Percentiles rank a stretch among this genome's conserved stretches.
phyloP scores from a whole-genome alignment of 352 stramenopile species.

The Thraustochytrium aureum region DNA sequence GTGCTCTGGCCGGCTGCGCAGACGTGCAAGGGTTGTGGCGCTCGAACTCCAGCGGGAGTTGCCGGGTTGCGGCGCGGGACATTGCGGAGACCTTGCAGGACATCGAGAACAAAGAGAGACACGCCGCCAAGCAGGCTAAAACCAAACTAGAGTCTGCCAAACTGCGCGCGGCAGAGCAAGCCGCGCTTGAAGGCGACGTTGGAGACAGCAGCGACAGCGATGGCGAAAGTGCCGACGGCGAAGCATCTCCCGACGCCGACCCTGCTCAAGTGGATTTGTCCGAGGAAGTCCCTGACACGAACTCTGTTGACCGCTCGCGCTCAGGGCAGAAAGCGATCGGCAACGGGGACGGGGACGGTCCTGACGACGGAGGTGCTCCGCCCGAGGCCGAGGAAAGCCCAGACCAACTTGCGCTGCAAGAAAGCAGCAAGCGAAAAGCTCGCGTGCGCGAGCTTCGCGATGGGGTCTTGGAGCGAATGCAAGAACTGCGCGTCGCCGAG shows the following conservation, averaged over 20 bases:
- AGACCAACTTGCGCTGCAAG: no score
- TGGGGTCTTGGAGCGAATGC: neutral
- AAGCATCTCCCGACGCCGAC: no score
- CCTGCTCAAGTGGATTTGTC: no score
- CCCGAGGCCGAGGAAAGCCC: no score
- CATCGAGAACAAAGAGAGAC: conserved; percentile 17
- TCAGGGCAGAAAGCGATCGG: no score
- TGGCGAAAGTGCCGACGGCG: neutral
- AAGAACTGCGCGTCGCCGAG: neutral
- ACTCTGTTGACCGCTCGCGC: no score
- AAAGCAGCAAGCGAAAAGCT: no score
- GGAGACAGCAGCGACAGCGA: conserved; percentile 19
- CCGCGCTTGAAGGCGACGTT: neutral
- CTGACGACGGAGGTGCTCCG: no score
- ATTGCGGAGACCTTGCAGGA: conserved; percentile 3
- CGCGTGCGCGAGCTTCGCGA: neutral
- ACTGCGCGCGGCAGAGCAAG: conserved; percentile 6
- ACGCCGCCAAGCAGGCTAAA: conserved; percentile 17
- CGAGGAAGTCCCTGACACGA: no score
- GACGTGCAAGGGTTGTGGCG: neutral
- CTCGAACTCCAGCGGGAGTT: conserved; percentile 14
- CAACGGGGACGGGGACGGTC: no score
- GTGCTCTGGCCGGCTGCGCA: no score
- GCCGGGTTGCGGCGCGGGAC: neutral
- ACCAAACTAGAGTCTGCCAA: conserved; percentile 61